These are phyloP conservation scores for Theobroma cacao DNA, from an alignment of 345 rosid genomes.

Conservation along the genomic window DNA sequence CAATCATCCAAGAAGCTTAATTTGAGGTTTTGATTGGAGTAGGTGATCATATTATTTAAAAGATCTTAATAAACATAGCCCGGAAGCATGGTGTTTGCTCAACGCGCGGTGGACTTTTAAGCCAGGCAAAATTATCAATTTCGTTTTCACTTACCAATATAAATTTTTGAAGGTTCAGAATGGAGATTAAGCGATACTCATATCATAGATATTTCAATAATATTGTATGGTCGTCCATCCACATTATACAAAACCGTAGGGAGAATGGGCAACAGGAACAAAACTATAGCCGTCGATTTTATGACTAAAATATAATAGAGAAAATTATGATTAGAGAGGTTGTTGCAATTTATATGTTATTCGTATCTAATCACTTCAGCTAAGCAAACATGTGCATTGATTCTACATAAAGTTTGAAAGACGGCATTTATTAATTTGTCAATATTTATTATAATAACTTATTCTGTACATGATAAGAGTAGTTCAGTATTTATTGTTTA, in stretches of 20 bases:
- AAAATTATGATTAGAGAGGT: background rate
- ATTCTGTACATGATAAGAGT: background rate
- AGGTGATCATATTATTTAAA: background rate
- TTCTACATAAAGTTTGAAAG: background rate
- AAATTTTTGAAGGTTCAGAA: background rate
- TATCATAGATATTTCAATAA: background rate
- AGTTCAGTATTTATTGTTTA: background rate
- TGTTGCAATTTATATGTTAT: too few relatives aligned
- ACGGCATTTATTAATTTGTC: background rate
- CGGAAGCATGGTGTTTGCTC: background rate
- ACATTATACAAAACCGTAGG: background rate
- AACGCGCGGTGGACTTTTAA: background rate
- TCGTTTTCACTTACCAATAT: background rate
- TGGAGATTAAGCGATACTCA: background rate
- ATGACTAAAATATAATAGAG: background rate
- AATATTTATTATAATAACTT: background rate
- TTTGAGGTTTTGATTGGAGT: background rate
- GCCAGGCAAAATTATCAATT: background rate
- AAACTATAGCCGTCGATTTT: background rate
- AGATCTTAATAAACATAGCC: background rate
- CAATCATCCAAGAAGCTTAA: background rate
- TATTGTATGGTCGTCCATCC: background rate
- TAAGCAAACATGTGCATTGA: background rate
- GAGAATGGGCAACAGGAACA: background rate
- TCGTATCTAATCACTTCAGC: too few relatives aligned